Evolutionary conservation across 108 stramenopile species (phyloP).

Genomic region (Bacterosira constricta): DNA sequence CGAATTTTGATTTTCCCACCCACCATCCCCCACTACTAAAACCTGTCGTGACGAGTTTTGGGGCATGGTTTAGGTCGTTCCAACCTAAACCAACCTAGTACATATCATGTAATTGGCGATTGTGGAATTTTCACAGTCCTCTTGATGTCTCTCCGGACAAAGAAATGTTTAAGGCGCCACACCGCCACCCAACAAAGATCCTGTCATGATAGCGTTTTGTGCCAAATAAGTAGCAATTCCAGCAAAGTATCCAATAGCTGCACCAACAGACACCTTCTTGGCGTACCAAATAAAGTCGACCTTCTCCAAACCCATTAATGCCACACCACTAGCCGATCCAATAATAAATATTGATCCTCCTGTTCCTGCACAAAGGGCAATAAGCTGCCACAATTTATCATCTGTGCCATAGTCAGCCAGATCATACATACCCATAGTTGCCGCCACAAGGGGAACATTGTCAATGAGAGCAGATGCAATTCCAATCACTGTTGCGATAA

Average conservation of each 20-base stretch:
- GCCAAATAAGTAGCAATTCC: constrained; percentile 89
- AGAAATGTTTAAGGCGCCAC: neutral
- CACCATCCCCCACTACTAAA: too few species aligned
- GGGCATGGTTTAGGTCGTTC: too few species aligned
- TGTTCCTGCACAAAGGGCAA: constrained; percentile 94
- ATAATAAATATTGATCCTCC: constrained; percentile 94
- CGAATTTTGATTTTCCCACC: too few species aligned
- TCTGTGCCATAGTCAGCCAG: constrained; percentile 86
- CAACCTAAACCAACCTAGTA: too few species aligned
- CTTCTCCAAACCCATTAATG: constrained; percentile 95
- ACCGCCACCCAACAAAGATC: constrained; percentile 46
- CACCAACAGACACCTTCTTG: constrained; percentile 85
- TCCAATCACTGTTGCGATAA: constrained; percentile 94
- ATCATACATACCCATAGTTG: constrained; percentile 96
- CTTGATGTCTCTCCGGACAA: neutral
- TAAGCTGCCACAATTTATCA: constrained; percentile 92
- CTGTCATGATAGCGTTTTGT: constrained; percentile 70
- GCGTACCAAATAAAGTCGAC: constrained; percentile 96
- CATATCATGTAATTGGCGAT: too few species aligned
- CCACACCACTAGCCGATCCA: constrained; percentile 92
- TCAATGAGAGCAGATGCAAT: constrained; percentile 92
- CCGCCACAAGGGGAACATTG: constrained; percentile 94
- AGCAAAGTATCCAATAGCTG: constrained; percentile 88
- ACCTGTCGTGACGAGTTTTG: too few species aligned
- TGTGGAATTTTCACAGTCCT: neutral